Base-by-base conservation (phyloP, 2,329 filamentous ascomycete species). In the Fusarium cicatricum region DNA sequence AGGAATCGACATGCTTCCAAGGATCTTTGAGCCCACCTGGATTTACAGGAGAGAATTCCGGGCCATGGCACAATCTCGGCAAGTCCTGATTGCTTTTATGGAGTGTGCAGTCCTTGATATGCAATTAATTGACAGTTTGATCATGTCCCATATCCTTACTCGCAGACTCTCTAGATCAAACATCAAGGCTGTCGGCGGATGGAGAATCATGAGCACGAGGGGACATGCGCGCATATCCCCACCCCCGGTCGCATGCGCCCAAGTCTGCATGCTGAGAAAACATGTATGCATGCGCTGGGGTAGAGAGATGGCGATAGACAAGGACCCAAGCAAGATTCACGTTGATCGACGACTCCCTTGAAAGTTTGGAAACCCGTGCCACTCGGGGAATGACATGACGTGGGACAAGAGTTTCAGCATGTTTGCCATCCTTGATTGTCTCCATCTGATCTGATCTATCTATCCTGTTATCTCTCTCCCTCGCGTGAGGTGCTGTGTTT, bases 361-460 rank as follows among this genome's bases (percentile, higher is more conserved):
- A 26, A 11, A n/a, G 19, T 5, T n/a, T 21, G 21, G 21, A 15
- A 26, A n/a, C 37, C 12, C 6, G 12, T 41, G 39, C 10, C 7
- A 29, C 26, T 11, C 37, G 37, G 21, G 23, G 14, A 15, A 28
- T 15, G 23, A 15, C 15, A 36, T 15, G 32, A 19, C n/a, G 43
- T 46, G 43, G 43, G 33, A 46, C 43, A 39, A 44, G 16, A 36
- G 29, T 41, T 43, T 45, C 33, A 38, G 38, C 28, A 9, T 14
- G 51, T 14, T 33, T 38, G 26, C 40, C 33, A 17, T 36, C 26
- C 23, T 56, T 5, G 23, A 17, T 21, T 45, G 31, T 36, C 12
- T 15, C 28, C 45, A 56, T 63, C 55, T 56, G 45, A 55, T 55
- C 26, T 62, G 43, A 53, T 43, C 34, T 53, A 50, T 31, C 37